These are phyloP conservation scores for Backusella morwellensis DNA, from an alignment of 192 early-diverging fungal species.

Conservation along the genomic window DNA sequence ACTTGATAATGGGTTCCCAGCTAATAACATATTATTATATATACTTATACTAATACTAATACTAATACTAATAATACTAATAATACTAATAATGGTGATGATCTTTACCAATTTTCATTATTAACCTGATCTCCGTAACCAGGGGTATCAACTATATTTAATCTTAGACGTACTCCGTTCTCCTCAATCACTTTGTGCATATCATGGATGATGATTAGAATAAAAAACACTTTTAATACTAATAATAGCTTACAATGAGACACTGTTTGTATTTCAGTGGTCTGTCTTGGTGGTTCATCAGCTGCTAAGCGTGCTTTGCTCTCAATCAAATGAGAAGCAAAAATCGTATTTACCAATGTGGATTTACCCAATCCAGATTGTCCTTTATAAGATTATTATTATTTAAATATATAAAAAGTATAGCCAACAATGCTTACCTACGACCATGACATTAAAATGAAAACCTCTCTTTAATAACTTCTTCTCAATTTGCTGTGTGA, in stretches of 20 bases:
- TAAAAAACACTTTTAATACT: neutral
- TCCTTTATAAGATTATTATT: conserved; percentile 47
- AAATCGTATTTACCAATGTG: conserved; percentile 96
- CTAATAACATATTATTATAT: conserved; percentile 61
- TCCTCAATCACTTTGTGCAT: conserved; percentile 79
- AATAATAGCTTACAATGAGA: conserved; percentile 66
- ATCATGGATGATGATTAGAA: neutral
- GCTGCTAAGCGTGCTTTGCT: conserved; percentile 81
- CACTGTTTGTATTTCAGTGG: conserved; percentile 90
- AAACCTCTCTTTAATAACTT: conserved; percentile 96
- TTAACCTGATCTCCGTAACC: conserved; percentile 98
- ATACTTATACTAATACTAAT: conserved; percentile 94
- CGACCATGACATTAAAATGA: conserved; percentile 96
- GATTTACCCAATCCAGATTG: conserved; percentile 97
- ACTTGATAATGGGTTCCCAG: conserved; percentile 96
- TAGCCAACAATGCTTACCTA: conserved; percentile 56
- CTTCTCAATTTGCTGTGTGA: conserved; percentile 95
- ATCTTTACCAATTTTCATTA: conserved; percentile 87
- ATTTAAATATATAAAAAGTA: neutral
- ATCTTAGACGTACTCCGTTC: conserved; percentile 87
- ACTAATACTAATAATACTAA: conserved; percentile 92
- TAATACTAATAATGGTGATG: conserved; percentile 47
- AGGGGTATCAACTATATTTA: conserved; percentile 97
- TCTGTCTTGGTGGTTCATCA: conserved; percentile 85
- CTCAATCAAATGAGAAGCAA: conserved; percentile 92